Evolutionary conservation across 148 eudicot species (phyloP).

Genomic region (Rhododendron simsii): DNA sequence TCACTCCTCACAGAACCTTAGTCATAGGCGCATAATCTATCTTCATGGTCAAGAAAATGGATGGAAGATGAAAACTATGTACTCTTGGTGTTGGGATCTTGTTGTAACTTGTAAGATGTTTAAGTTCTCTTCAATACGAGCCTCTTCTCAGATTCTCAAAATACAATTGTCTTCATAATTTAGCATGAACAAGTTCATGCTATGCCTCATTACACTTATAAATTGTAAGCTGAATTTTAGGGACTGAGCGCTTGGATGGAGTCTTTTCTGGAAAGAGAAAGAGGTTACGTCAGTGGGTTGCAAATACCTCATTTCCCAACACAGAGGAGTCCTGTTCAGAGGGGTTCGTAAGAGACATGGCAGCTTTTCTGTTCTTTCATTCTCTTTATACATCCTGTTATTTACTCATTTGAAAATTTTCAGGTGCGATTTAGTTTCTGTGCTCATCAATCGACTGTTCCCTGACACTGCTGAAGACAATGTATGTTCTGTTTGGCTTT

Average conservation of each 20-base stretch:
- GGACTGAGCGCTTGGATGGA: conserved; percentile 29
- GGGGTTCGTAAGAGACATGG: conserved; percentile 58
- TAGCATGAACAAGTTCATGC: neutral
- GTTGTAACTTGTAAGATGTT: neutral
- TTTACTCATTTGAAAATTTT: conserved; percentile 1
- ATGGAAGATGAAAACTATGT: neutral
- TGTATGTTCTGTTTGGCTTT: conserved; percentile 35
- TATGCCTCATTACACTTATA: neutral
- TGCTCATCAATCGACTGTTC: conserved; percentile 59
- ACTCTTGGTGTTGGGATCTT: neutral
- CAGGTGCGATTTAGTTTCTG: conserved; percentile 65
- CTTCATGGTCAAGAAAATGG: neutral
- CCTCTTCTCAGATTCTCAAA: neutral
- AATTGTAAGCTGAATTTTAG: conserved; percentile 19
- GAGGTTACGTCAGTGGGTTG: conserved; percentile 47
- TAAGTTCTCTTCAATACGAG: neutral
- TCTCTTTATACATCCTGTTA: conserved; percentile 9
- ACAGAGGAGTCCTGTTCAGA: conserved; percentile 14
- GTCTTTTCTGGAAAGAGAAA: conserved; percentile 57
- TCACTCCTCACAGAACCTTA: neutral
- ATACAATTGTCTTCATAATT: neutral
- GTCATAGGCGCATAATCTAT: neutral
- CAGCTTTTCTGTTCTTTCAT: conserved; percentile 3
- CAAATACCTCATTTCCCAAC: conserved; percentile 30
- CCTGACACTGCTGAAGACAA: conserved; percentile 36